Evolutionary conservation across 306 rosid genomes (phyloP).

Genomic region (Quercus parvula): DNA sequence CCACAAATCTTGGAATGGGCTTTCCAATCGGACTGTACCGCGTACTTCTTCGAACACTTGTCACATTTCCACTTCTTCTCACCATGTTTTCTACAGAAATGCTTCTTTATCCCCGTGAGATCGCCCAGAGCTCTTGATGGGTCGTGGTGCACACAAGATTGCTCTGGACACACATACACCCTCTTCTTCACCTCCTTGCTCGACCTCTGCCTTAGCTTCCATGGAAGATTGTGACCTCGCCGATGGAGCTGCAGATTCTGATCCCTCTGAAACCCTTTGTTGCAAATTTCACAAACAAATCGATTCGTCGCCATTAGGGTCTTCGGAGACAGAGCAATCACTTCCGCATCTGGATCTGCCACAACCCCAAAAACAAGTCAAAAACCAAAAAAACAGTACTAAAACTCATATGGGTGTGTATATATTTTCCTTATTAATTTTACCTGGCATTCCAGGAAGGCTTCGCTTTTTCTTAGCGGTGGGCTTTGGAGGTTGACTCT

Average conservation of each 20-base stretch:
- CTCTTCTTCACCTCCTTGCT: conserved; percentile 77
- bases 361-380: background rate
- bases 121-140: conserved; percentile 90
- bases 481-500: conserved; percentile 45
- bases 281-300: conserved; percentile 91
- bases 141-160: conserved; percentile 82
- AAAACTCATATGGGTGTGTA: no score
- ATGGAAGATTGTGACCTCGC: conserved; percentile 87
- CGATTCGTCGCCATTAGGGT: conserved; percentile 79
- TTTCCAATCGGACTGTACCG: conserved; percentile 97
- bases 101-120: conserved; percentile 89
- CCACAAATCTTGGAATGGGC: conserved; percentile 94
- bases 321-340: conserved; percentile 86
- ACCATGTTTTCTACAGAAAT: conserved; percentile 89
- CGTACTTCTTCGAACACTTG: conserved; percentile 87
- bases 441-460: conserved; percentile 98
- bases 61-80: conserved; percentile 99
- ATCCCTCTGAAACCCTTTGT: conserved; percentile 92
- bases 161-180: conserved; percentile 90
- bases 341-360: conserved; percentile 95
- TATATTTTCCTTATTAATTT: background rate
- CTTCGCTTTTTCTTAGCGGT: conserved; percentile 71
- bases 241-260: conserved; percentile 96
- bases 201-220: conserved; percentile 84
- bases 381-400: background rate